Base-by-base conservation (phyloP, 495 filamentous ascomycete genomes). In the Thermochaetoides thermophila region DNA sequence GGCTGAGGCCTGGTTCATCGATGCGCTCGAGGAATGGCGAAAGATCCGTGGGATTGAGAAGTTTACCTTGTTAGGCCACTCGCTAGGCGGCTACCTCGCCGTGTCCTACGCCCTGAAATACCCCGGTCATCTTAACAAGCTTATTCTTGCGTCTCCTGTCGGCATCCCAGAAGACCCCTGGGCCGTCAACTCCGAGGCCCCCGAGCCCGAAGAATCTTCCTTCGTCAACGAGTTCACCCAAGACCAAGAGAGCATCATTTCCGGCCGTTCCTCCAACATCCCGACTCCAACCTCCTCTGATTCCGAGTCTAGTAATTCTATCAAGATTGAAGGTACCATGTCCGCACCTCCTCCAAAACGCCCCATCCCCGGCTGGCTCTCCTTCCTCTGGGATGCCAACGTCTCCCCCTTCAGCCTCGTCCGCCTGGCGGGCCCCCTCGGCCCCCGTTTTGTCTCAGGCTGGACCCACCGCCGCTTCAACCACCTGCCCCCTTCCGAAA, bases 81-180 rank as follows among this genome's bases (percentile, higher is more conserved):
- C 81, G 31, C 60, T 97, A 17, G 89, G 89, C 29, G 89, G 89
- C 15, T 97, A 97, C 50, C 74, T 97, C 55, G 81, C 84, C 3
- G 81, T 91, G 0, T 83, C 84, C 9, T 97, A 97, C 53, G 82
- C 89, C 0, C 69, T 97, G 32, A 96, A 96, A 52, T 97, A 96
- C 48, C 86, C 87, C 3, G 84, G 85, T 11, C 81, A 74, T 30
- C 57, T 96, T 19, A 92, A 97, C 53, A 96, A 96, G 59, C 74
- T 97, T 31, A 89, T 97, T 39, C 68, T 97, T 18, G 89, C 82
- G 1, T 91, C 82, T 3, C 89, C 89, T 0, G 91, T 92, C 26
- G 89, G 89, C 13, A 79, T 97, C 21, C 91, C 91, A 12, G 86
- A 94, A 48, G 86, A 97, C 49, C 89, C 89, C 1, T 85, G 85